Evolutionary conservation across 306 rosid species (phyloP).

Genomic region (Trichosanthes truncata): DNA sequence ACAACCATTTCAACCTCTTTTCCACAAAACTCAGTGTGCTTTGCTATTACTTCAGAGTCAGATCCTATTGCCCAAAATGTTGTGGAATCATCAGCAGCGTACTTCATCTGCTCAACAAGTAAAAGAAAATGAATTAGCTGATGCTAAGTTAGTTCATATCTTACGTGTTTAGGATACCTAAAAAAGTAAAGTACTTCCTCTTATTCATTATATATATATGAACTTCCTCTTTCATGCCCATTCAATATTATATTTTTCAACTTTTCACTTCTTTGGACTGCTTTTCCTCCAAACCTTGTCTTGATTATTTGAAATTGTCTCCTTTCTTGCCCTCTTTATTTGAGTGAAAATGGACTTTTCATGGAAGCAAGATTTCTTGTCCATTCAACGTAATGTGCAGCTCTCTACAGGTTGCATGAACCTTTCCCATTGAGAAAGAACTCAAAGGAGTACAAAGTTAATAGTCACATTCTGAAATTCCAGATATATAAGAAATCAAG

Average conservation of each 20-base stretch:
- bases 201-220: not conserved
- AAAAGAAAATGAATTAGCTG: conserved; percentile 16
- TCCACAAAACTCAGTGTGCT: conserved; percentile 56
- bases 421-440: not conserved
- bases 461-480: not conserved
- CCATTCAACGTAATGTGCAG: not conserved
- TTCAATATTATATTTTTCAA: not conserved
- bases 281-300: not conserved
- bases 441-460: not conserved
- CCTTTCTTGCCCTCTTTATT: not conserved
- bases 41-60: conserved; percentile 67
- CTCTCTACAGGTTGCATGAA: not conserved
- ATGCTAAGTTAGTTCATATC: conserved; percentile 9
- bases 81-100: conserved; percentile 87
- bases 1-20: conserved; percentile 82
- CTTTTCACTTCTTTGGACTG: not conserved
- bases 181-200: not conserved
- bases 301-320: not conserved
- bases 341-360: not conserved
- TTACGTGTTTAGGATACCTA: not conserved
- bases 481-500: not conserved
- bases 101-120: conserved; percentile 51
- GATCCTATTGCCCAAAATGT: conserved; percentile 86
- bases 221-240: not conserved
- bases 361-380: not conserved